phyloP scores from a whole-genome alignment of 2,329 filamentous ascomycete species.

The Aspergillus sp. region DNA sequence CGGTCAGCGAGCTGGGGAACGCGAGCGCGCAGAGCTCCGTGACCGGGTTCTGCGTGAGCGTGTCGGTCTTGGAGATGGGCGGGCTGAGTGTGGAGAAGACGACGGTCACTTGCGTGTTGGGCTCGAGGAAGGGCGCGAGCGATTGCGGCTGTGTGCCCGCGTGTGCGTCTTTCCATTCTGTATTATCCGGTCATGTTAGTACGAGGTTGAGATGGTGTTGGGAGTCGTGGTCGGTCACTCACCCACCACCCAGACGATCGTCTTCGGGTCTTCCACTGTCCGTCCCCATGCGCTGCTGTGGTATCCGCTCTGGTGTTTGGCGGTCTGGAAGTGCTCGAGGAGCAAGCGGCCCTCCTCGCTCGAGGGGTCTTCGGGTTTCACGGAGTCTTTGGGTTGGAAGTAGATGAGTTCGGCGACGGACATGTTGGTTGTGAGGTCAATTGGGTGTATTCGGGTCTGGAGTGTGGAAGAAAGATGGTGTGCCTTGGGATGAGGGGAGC shows the following conservation, averaged over 20 bases:
- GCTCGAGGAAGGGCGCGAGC: conserved; percentile 25
- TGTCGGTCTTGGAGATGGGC: conserved; percentile 22
- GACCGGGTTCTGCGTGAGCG: conserved; percentile 40
- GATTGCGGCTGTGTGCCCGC: conserved; percentile 17
- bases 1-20: conserved; percentile 37
- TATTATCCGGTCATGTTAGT: too few relatives aligned
- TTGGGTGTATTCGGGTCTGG: too few relatives aligned
- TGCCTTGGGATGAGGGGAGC: too few relatives aligned
- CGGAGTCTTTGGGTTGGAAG: conserved; percentile 35
- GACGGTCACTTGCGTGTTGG: conserved; percentile 19
- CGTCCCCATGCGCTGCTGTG: conserved; percentile 37
- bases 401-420: conserved; percentile 36
- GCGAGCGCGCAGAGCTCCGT: conserved; percentile 51
- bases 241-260: conserved; percentile 40
- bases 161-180: conserved; percentile 36
- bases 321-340: conserved; percentile 25
- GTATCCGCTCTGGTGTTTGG: conserved; percentile 35
- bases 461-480: too few relatives aligned
- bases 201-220: neutral
- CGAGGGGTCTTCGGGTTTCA: conserved; percentile 37
- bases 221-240: conserved; percentile 9
- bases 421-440: neutral
- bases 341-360: conserved; percentile 33
- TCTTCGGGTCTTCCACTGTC: conserved; percentile 34
- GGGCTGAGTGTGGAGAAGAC: conserved; percentile 34